Base-by-base conservation (phyloP, 1,284 basidiomycete species). In the Pterula multifida region DNA sequence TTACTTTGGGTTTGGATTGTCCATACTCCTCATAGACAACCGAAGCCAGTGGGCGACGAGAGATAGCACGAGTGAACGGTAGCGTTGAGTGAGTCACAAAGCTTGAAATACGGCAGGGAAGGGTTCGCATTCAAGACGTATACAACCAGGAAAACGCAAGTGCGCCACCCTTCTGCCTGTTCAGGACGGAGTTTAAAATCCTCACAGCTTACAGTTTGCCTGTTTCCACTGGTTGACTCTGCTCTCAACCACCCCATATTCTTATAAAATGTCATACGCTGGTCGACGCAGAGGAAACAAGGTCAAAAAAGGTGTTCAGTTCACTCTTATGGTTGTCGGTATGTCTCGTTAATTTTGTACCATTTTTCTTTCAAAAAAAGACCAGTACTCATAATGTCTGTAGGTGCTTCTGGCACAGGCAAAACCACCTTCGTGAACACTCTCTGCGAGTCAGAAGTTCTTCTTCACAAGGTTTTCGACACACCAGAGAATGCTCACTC, bases 351-450 rank as follows among this genome's bases (percentile, higher is more conserved):
- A 26, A 51, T 48, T 57, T 9, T 15, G 13, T 11, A 24, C 48
- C 52, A 3, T 50, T 49, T 45, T 42, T 44, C 39, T 52, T 28
- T 39, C 35, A 51, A 45, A 49, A 53, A 53, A 57, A 57, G 54
- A 56, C 56, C 55, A 55, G 44, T 49, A 50, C 51, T 50, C 50
- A 55, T 53, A 61, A 54, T 54, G 57, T 54, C 44, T 55, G 49
- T 53, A 92, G 94, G 93, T 72, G 88, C 91, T 51, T 95, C 92
- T 65, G 94, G 94, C 48, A 93, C 91, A 52, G 94, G 94, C 51
- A 88, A 93, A 53, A 97, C 94, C 53, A 98, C 94, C 49, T 97
- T 98, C 64, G 91, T 97, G 63, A 98, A 98, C 75, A 98, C 93
- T 39, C 85, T 97, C 49, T 95, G 92, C 72, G 94, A 96, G 72